These are phyloP conservation scores for Mesembryanthemum crystallinum DNA, from an alignment of 148 eudicot genomes.

Conservation along the genomic window DNA sequence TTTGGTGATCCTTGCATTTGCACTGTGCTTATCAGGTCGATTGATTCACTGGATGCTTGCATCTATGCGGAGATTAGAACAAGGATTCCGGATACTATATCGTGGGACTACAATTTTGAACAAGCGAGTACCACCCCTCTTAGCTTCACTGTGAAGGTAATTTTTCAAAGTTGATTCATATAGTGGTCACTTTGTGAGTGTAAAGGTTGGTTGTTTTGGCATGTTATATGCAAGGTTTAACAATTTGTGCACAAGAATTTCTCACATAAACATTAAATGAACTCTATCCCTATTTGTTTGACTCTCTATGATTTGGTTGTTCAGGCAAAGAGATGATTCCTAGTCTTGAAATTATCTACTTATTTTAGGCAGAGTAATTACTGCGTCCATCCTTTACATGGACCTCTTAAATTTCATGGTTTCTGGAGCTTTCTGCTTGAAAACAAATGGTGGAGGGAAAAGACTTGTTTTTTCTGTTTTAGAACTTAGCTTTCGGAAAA, in stretches of 20 bases:
- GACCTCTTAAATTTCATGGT: neutral
- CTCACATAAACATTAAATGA: neutral
- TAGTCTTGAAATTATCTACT: too few relatives aligned
- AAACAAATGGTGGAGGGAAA: neutral
- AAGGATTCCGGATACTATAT: constrained; percentile 81
- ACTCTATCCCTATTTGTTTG: neutral
- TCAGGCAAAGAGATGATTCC: too few relatives aligned
- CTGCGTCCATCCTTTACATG: too few relatives aligned
- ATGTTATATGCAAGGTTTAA: neutral
- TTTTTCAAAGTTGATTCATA: neutral
- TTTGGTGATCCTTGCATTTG: constrained; percentile 3
- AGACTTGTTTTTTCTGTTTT: too few relatives aligned
- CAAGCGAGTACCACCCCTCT: constrained; percentile 83
- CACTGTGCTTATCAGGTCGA: constrained; percentile 47
- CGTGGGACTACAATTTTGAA: constrained; percentile 97
- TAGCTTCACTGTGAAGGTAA: constrained; percentile 93
- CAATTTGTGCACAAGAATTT: neutral
- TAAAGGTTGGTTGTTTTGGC: neutral
- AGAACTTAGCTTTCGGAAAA: too few relatives aligned
- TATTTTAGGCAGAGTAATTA: too few relatives aligned
- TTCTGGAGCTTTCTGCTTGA: neutral
- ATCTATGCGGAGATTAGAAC: constrained; percentile 95
- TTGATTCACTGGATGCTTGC: constrained; percentile 81
- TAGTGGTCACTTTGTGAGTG: neutral
- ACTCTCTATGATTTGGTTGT: neutral